phyloP scores from a whole-genome alignment of 495 filamentous ascomycete species.

The Cladorrhinum samala region DNA sequence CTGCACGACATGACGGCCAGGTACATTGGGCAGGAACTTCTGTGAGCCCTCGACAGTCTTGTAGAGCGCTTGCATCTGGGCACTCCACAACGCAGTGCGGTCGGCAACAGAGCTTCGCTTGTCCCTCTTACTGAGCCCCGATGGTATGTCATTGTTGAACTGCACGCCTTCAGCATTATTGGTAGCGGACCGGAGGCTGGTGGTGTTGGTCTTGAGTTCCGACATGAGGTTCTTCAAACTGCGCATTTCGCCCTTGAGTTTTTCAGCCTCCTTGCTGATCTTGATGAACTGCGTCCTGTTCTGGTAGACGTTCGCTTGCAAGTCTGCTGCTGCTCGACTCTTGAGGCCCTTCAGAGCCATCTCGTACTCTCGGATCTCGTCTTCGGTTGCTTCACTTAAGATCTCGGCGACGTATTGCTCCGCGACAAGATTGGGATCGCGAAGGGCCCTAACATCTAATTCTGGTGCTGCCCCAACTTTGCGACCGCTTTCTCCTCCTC shows the following conservation, averaged over 20 bases:
- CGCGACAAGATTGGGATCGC: conserved; percentile 72
- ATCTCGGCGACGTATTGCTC: conserved; percentile 73
- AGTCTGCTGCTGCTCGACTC: conserved; percentile 73
- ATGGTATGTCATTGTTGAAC: conserved; percentile 36
- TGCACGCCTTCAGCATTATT: conserved; percentile 24
- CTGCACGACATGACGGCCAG: conserved; percentile 83
- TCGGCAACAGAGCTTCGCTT: conserved; percentile 84
- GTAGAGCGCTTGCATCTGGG: conserved; percentile 82
- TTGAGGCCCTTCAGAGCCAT: conserved; percentile 68
- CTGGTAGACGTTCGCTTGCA: conserved; percentile 95
- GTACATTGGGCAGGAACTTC: conserved; percentile 87
- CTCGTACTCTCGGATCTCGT: conserved; percentile 84
- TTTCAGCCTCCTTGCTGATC: conserved; percentile 97
- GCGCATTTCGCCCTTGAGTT: conserved; percentile 93
- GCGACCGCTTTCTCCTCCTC: conserved; percentile 39
- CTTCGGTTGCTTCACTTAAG: conserved; percentile 86
- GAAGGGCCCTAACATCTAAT: conserved; percentile 63
- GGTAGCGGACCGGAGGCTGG: conserved; percentile 66
- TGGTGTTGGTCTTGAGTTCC: conserved; percentile 70
- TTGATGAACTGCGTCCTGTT: conserved; percentile 98
- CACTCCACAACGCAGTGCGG: conserved; percentile 90
- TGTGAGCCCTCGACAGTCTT: conserved; percentile 94
- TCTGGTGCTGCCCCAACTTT: conserved; percentile 37
- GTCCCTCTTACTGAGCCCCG: conserved; percentile 54
- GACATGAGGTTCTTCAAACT: conserved; percentile 81